Conservation (phyloP, 345 rosid genomes). For the Eucalyptus leucophloia region DNA sequence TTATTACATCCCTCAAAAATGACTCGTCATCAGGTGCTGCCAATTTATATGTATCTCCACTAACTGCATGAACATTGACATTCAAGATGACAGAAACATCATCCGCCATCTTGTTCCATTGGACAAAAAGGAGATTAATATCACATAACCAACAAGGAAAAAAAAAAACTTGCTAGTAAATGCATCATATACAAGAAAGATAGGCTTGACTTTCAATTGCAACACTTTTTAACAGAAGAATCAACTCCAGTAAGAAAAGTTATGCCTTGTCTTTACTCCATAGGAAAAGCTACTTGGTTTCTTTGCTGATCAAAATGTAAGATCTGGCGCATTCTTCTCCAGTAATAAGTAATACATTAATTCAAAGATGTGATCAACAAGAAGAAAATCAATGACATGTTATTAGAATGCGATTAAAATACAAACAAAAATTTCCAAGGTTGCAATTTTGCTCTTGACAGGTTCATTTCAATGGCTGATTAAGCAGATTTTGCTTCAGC, state of each 20-base stretch:
- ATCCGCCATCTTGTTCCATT: constrained; percentile 62
- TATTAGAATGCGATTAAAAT: not conserved
- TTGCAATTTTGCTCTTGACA: not conserved
- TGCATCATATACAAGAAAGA: too few species aligned
- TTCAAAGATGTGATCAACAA: not conserved
- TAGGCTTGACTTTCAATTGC: not conserved
- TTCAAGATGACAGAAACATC: constrained; percentile 46
- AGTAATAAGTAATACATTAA: not conserved
- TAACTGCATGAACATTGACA: constrained; percentile 38
- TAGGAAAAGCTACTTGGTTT: not conserved
- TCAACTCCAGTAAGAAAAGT: not conserved
- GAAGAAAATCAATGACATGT: not conserved
- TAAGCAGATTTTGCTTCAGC: not conserved
- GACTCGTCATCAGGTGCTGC: constrained; percentile 60
- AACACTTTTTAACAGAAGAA: not conserved
- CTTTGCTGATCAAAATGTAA: not conserved
- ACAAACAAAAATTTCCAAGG: not conserved
- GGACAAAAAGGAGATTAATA: not conserved
- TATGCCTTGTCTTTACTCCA: not conserved
- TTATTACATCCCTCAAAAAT: constrained; percentile 68
- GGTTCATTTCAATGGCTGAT: not conserved
- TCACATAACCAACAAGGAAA: not conserved
- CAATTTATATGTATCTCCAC: constrained; percentile 34
- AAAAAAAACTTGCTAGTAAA: not conserved
- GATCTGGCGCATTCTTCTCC: not conserved